phyloP scores from a whole-genome alignment of 768 basidiomycete genomes.

The Calocera viscosa region DNA sequence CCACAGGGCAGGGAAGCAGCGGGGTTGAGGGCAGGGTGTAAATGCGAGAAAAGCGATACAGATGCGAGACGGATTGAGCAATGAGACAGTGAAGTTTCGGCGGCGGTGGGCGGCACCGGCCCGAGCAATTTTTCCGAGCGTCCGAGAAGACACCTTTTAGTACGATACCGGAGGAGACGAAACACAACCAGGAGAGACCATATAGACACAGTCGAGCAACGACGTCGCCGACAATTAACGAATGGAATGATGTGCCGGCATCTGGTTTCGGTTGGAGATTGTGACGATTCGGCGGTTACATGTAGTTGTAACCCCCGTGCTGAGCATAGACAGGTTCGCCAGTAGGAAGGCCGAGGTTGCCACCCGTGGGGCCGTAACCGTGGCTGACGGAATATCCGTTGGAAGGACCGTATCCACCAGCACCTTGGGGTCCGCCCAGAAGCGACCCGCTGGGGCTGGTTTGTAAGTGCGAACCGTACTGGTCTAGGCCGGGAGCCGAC shows the following conservation, averaged over 20 bases:
- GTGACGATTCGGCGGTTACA: neutral
- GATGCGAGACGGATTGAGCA: neutral
- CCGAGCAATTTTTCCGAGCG: slow-evolving; percentile 1
- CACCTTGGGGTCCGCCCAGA: neutral
- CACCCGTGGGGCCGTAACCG: neutral
- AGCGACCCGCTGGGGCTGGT: neutral
- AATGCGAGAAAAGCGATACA: neutral
- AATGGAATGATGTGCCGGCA: neutral
- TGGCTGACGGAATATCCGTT: neutral
- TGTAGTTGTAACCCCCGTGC: neutral
- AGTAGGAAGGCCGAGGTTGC: neutral
- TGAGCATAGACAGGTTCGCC: neutral
- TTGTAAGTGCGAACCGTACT: neutral
- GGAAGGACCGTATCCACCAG: neutral
- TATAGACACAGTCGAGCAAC: neutral
- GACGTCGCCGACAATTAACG: neutral
- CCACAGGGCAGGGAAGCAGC: neutral
- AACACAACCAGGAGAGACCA: neutral
- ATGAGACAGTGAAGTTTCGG: neutral
- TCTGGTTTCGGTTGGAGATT: neutral
- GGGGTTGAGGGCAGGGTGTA: neutral
- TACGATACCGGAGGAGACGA: neutral
- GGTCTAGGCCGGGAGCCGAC: neutral
- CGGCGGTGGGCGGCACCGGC: neutral
- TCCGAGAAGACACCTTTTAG: neutral